Base-by-base conservation (phyloP, 768 basidiomycete genomes). In the Mycena latifolia region DNA sequence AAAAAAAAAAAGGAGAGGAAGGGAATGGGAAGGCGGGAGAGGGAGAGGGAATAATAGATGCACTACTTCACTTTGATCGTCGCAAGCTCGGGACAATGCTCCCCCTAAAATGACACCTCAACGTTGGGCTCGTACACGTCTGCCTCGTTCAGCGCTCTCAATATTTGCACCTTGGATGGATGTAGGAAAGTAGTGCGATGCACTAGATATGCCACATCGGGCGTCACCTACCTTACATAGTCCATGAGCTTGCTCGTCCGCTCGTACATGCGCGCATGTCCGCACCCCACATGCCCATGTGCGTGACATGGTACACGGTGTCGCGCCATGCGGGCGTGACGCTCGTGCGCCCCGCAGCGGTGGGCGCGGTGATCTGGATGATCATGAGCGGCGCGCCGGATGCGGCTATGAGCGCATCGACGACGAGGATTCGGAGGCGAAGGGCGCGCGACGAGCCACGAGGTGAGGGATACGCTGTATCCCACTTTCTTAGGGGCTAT, bases 91-190 rank as follows among this genome's bases (percentile, higher is more conserved):
- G 74, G 63, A 69, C 84, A 84, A 69, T 85, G 78, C 2, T 66
- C 67, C 2, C 84, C 85, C 84, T 84, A 85, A 65, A 84, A 86
- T 1, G 82, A 69, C 5, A 71, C 77, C 76, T 83, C 71, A 80
- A 75, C n/a, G 62, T 84, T 81, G 14, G 82, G 81, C 63, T 85
- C 83, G 56, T 85, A 78, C 12, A 84, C 81, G 68, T 85, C 84
- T 1, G 83, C 82, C 66, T 85, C 84, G 58, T 85, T 85, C 84
- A 84, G 63, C 18, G 28, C 33, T n/a, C n/a, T n/a, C n/a, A n/a
- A n/a, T n/a, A n/a, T n/a, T n/a, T n/a, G n/a, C n/a, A n/a, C n/a
- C n/a, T n/a, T n/a, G n/a, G n/a, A n/a, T n/a, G n/a, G n/a, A n/a
- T n/a, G n/a, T n/a, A n/a, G 17, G 15, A n/a, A n/a, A n/a, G n/a